Conservation (phyloP, 225 moss, liverwort and hornwort species). For the Rhytidiadelphus loreus region DNA sequence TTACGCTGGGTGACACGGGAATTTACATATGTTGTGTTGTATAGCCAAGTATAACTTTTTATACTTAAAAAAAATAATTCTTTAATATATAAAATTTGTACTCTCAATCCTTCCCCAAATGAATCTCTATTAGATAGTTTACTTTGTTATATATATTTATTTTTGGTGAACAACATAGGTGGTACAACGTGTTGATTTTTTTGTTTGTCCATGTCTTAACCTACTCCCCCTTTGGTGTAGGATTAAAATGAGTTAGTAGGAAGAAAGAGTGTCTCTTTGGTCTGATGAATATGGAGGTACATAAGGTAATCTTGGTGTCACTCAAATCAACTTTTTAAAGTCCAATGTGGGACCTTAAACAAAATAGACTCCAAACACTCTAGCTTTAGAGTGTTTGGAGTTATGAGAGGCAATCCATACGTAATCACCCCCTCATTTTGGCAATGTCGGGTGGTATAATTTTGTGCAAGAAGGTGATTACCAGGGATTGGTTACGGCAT, state of each 20-base stretch:
- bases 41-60: too few relatives aligned
- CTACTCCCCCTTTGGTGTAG: fast-evolving
- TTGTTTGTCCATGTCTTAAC: background rate
- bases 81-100: background rate
- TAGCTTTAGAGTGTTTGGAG: background rate
- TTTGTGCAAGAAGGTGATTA: too few relatives aligned
- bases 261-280: too few relatives aligned
- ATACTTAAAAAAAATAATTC: too few relatives aligned
- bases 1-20: background rate
- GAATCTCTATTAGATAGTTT: background rate
- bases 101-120: fast-evolving
- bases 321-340: fast-evolving
- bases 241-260: background rate
- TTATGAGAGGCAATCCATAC: too few relatives aligned
- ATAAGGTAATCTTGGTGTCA: too few relatives aligned
- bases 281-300: too few relatives aligned
- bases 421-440: too few relatives aligned
- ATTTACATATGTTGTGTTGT: too few relatives aligned
- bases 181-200: background rate
- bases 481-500: too few relatives aligned
- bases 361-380: too few relatives aligned
- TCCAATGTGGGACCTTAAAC: fast-evolving
- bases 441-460: too few relatives aligned
- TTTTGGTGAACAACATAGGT: background rate
- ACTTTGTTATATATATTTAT: background rate